phyloP scores from a whole-genome alignment of 1,139 yeast species.

The Debaryomyces sp. region DNA sequence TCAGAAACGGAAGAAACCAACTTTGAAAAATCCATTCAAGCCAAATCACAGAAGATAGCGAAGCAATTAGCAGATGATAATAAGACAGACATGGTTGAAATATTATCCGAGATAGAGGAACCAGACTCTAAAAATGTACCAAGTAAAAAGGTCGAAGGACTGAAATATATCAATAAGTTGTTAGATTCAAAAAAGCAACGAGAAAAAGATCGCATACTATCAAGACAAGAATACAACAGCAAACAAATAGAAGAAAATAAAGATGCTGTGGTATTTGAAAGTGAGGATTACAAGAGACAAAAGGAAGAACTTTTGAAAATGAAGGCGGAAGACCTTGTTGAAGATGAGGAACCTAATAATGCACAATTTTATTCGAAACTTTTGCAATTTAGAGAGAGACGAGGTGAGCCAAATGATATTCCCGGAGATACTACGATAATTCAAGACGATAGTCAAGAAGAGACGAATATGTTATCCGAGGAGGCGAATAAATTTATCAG shows the following conservation, averaged over 20 bases:
- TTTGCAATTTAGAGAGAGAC: not conserved
- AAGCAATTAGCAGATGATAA: conserved; percentile 4
- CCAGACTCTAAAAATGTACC: not conserved
- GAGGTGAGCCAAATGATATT: not conserved
- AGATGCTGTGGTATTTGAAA: conserved; percentile 17
- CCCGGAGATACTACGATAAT: not conserved
- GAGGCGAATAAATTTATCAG: no score
- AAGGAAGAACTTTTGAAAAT: conserved; percentile 6
- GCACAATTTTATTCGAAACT: conserved; percentile 10
- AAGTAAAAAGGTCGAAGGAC: conserved; percentile 1
- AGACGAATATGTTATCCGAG: not conserved
- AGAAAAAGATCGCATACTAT: conserved; percentile 12
- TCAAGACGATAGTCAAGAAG: not conserved
- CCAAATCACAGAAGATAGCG: conserved; percentile 11
- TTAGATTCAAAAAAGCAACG: conserved; percentile 12
- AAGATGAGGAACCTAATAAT: conserved; percentile 7
- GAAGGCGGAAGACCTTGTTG: conserved; percentile 8
- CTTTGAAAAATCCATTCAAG: conserved; percentile 11
- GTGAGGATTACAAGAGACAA: conserved; percentile 13
- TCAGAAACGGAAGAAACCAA: conserved; percentile 12
- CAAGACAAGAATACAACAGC: conserved; percentile 10
- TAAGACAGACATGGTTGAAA: conserved; percentile 3
- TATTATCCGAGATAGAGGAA: not conserved
- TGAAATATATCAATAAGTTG: conserved; percentile 13
- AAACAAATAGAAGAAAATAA: conserved; percentile 5